Base-by-base conservation (phyloP, 108 stramenopile genomes). In the Cyclotella cryptica region DNA sequence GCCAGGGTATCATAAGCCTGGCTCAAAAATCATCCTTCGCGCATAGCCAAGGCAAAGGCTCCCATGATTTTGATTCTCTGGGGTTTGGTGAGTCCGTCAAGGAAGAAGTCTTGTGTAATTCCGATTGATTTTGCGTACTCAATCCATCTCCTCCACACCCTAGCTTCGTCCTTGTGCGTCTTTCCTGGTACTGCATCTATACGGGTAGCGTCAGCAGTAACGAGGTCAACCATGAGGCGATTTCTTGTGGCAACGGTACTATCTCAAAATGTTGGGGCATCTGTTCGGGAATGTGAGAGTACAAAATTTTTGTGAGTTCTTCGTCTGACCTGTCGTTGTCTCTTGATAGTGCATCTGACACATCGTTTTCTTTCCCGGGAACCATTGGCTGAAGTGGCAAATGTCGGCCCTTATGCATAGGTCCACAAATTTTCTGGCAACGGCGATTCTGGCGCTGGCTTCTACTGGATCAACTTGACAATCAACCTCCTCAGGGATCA, bases 141-240 rank as follows among this genome's bases (percentile, higher is more conserved):
- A 3, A 14, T 26, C 66, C 74, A 75, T 27, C 74, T 30, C 1
- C 0, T 3, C 51, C 58, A 75, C 51, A 28, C 74, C 27, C 66
- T 3, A 75, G 42, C 65, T 54, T 67, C 35, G 55, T 75, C 58
- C 51, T 66, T 26, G 5, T 61, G 71, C 61, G 71, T 72, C 17
- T 59, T 62, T 72, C 71, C 29, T 28, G 44, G 45, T 61, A 59
- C 55, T 75, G 74, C 66, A 21, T 39, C 52, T 75, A 53, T 10
- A 29, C 66, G 13, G 66, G 49, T 14, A 75, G 40, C 13, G 9
- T 58, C 45, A 39, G 47, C 74, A 75, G 74, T 35, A 67, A 45
- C 14, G 66, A 52, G 39, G 74, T 75, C 74, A 55, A 44, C 74
- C 74, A 75, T 0, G 66, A 75, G 65, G 29, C 42, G 49, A 75